Evolutionary conservation across 164 flowering plant genomes (phyloP), one percentile per base, ranked within the genome.

Genomic region (Vitis rupestris): DNA sequence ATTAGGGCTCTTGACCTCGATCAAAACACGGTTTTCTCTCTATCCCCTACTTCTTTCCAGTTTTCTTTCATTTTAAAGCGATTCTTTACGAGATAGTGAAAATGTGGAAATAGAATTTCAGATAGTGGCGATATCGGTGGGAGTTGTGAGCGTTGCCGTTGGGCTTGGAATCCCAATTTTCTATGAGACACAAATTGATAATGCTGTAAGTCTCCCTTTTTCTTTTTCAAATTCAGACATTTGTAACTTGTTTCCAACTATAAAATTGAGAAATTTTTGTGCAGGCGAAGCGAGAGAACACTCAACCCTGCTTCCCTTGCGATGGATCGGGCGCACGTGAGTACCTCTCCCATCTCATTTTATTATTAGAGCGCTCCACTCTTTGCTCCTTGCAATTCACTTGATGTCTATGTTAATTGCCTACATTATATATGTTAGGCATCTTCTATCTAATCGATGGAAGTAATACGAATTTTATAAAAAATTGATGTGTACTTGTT

Each of bases 241-340:
- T 17, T n/a, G 17, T 6, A 1, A 27, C 1, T 31, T 49, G 8
- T 48, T 2, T 51, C 10, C 12, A 10, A 23, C 27, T 23, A 23
- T 23, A 23, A 23, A 23, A 23, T 23, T 37, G 0, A 2, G 4
- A 37, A 37, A 37, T 23, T 55, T n/a, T 59, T 63, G 8, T 50
- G 79, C 80, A 95, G 99, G 88, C 98, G 0, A 95, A 87, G 79
- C 83, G 99, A 72, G 99, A 90, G 0, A 95, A 95, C 69, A 89
- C 90, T 15, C 99, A 95, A 76, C 88, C 97, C 5, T 93, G 99
- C 81, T 95, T 95, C 78, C 98, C 98, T 50, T 95, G 99, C 72
- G 70, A 68, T 70, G 99, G 99, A 60, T 72, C 91, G 9, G 99
- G 99, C 7, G 90, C 98, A 59, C 98, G 98, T 88, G 81, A 79